Evolutionary conservation across 139 green algal genomes (phyloP), one percentile per base, ranked within the genome.

Genomic region (Chlorella sp.): DNA sequence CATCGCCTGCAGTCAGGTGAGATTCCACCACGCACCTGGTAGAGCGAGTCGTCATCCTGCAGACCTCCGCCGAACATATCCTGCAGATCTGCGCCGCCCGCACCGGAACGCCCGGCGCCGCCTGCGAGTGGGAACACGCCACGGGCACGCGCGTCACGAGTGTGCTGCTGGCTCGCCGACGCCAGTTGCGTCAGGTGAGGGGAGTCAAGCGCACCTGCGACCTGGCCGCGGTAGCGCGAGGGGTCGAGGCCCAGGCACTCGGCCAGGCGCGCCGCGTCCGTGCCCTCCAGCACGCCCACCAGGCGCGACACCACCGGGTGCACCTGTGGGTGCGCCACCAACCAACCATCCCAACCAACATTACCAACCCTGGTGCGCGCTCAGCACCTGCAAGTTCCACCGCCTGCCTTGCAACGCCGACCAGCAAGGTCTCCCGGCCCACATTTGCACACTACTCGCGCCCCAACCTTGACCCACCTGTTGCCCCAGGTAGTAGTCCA

Each of bases 171-270:
- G 10, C 10, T 55, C 42, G 10, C 17, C 10, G n/a, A n/a, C n/a
- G 23, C 31, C 5, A 26, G 35, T 17, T 20, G 62, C 14, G 10
- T 6, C 29, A 69, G 42, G 42, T 55, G 17, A 26, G 42, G 42
- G 42, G n/a, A n/a, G n/a, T 55, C 42, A 55, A 26, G 42, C 17
- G 42, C 17, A 55, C 10, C 17, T 10, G 42, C 17, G 42, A 26
- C 55, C 55, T 30, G 22, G 14, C 6, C 4, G 20, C 61, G 33
- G 67, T 70, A 80, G 33, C 67, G 33, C 23, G 85, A 77, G 3
- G 90, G 66, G 76, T 98, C 94, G 68, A 99, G 82, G 20, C 95
- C 95, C 49, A 99, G 84, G 85, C 92, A 97, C 35, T 96, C 88
- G 2, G 95, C 95, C 32, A 99, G 80, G 34, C 85, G 86, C 1